Conservation (phyloP, 495 filamentous ascomycete species). For the Aspergillus indologenus region DNA sequence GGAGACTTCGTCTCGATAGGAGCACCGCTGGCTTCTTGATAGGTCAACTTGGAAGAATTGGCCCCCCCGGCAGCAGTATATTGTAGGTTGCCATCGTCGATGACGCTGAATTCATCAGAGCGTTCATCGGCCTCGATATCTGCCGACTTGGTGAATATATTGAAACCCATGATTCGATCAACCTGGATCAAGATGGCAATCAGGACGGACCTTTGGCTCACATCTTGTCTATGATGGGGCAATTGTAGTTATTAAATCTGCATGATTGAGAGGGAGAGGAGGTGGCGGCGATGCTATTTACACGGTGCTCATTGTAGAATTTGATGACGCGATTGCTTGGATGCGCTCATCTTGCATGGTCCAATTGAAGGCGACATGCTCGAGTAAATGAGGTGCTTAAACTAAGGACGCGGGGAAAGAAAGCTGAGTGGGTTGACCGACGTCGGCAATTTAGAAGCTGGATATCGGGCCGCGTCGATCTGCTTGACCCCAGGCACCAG, state of each 20-base stretch:
- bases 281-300: neutral
- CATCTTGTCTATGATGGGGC: neutral
- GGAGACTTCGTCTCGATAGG: slow-evolving; percentile 59
- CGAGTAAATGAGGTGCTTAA: slow-evolving; percentile 3
- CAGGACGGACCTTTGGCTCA: neutral
- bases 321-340: slow-evolving; percentile 1
- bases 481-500: neutral
- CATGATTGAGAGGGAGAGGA: neutral
- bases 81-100: slow-evolving; percentile 40
- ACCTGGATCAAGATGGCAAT: neutral
- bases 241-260: neutral
- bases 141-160: neutral
- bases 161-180: neutral
- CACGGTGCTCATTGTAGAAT: slow-evolving; percentile 5
- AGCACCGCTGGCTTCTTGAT: slow-evolving; percentile 61
- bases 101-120: slow-evolving; percentile 12
- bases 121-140: neutral
- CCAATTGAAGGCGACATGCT: neutral
- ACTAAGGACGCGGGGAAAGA: neutral
- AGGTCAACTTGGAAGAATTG: slow-evolving; percentile 55
- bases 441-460: neutral
- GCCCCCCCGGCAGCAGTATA: slow-evolving; percentile 51
- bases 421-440: neutral
- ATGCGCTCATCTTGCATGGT: slow-evolving; percentile 2
- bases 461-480: neutral